Evolutionary conservation across 352 stramenopile genomes (phyloP).

Genomic region (Phytophthora constricta): DNA sequence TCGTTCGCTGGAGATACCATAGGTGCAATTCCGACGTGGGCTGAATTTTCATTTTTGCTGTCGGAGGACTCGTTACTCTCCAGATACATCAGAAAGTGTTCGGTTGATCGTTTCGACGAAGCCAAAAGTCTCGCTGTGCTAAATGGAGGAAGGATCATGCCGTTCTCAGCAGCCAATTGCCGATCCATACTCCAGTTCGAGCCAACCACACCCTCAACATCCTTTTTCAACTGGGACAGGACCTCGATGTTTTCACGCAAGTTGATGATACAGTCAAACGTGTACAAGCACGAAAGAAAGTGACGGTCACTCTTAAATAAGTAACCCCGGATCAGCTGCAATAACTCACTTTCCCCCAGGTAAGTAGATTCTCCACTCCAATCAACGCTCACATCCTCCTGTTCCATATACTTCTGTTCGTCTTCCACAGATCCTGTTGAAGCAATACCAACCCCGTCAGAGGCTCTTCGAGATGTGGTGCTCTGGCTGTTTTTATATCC

Average conservation of each 20-base stretch:
- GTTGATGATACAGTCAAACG: slow-evolving; percentile 79
- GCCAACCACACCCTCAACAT: slow-evolving; percentile 51
- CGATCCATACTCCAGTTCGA: slow-evolving; percentile 58
- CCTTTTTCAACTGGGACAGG: slow-evolving; percentile 43
- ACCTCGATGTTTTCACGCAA: slow-evolving; percentile 58
- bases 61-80: slow-evolving; percentile 40
- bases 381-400: slow-evolving; percentile 50
- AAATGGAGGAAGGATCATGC: slow-evolving; percentile 80
- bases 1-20: slow-evolving; percentile 72
- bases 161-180: slow-evolving; percentile 49
- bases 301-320: slow-evolving; percentile 84
- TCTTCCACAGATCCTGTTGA: slow-evolving; percentile 33
- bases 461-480: slow-evolving; percentile 10
- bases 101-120: slow-evolving; percentile 65
- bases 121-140: slow-evolving; percentile 81
- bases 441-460: slow-evolving; percentile 3
- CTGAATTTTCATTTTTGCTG: slow-evolving; percentile 8
- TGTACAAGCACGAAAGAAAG: slow-evolving; percentile 82
- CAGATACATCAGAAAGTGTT: slow-evolving; percentile 90
- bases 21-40: slow-evolving; percentile 2
- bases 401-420: slow-evolving; percentile 55
- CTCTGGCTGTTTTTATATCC: slow-evolving; percentile 7
- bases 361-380: slow-evolving; percentile 49
- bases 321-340: slow-evolving; percentile 76
- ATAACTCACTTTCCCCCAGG: slow-evolving; percentile 71